phyloP scores from a whole-genome alignment of 768 basidiomycete species.

The Boletus sp. region DNA sequence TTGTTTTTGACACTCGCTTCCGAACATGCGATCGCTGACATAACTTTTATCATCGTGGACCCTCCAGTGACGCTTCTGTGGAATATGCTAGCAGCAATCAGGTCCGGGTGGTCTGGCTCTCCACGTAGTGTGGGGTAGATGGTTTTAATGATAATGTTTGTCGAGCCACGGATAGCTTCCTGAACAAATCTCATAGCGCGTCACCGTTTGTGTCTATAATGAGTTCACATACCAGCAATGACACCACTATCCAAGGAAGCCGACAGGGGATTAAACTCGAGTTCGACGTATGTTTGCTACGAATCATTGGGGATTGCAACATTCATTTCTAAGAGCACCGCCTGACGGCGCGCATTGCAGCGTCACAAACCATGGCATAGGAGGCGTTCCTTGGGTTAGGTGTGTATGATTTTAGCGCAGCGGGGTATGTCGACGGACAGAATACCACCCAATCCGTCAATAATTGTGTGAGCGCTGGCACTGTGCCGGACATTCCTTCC shows the following conservation, averaged over 20 bases:
- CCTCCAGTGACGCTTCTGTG: not conserved
- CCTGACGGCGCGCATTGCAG: not conserved
- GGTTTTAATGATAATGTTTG: not conserved
- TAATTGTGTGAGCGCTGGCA: conserved; percentile 1
- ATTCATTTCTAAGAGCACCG: no score
- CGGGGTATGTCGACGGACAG: conserved; percentile 8
- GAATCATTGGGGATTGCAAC: not conserved
- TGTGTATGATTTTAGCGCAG: conserved; percentile 9
- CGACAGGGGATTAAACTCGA: no score
- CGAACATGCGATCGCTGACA: not conserved
- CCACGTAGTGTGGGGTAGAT: not conserved
- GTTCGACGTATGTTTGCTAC: no score
- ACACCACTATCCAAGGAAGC: no score
- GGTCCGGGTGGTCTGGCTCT: not conserved
- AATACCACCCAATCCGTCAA: conserved; percentile 11
- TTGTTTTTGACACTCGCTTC: not conserved
- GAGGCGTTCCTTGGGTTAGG: conserved; percentile 11
- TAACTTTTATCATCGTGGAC: no score
- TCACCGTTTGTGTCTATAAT: not conserved
- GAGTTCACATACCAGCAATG: not conserved
- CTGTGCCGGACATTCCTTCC: conserved; percentile 6
- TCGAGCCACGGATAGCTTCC: not conserved
- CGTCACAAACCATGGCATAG: not conserved
- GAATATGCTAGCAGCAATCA: not conserved
- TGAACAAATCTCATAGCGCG: no score